A percentile compares a stretch with the other conserved stretches of the same genome.
Conservation (phyloP, 2,329 filamentous ascomycete species). For the Pseudogymnoascus sp. region DNA sequence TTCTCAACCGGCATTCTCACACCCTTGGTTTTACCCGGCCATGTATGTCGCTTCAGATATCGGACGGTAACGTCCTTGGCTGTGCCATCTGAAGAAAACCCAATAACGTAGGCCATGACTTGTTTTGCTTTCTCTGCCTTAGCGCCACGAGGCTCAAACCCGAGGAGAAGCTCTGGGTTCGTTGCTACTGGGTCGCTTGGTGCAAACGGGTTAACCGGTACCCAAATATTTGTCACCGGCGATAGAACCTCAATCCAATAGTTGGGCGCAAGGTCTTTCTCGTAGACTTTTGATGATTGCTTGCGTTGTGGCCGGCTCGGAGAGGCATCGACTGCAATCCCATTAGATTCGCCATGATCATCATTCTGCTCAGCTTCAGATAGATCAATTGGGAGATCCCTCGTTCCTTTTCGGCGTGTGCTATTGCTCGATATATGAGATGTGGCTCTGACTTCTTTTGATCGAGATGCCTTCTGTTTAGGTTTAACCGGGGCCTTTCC, state of each 20-base stretch:
- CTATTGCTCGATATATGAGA: constrained; percentile 16
- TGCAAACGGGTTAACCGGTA: constrained; percentile 71
- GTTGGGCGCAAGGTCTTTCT: constrained; percentile 71
- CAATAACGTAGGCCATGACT: constrained; percentile 82
- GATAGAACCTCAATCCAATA: constrained; percentile 94
- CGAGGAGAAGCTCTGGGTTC: constrained; percentile 63
- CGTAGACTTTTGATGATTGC: constrained; percentile 46
- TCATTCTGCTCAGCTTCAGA: constrained; percentile 41
- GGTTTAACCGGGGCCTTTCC: constrained; percentile 20
- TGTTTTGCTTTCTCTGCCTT: constrained; percentile 83
- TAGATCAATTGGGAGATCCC: constrained; percentile 36
- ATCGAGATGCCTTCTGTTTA: constrained; percentile 13
- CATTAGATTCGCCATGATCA: constrained; percentile 42
- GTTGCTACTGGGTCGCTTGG: constrained; percentile 60
- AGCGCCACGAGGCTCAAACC: constrained; percentile 73
- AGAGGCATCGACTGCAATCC: constrained; percentile 50
- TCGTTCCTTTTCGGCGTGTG: constrained; percentile 20
- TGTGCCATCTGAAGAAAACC: constrained; percentile 73
- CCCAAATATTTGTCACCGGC: constrained; percentile 68
- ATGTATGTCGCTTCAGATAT: constrained; percentile 73
- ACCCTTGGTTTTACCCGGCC: constrained; percentile 87
- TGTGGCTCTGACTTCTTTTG: constrained; percentile 20
- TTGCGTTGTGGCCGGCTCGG: constrained; percentile 16
- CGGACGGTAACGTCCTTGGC: constrained; percentile 92
- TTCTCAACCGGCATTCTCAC: constrained; percentile 72